These are phyloP conservation scores for Geotrichum reessii DNA, from an alignment of 1,139 yeast genomes.

Conservation along the genomic window DNA sequence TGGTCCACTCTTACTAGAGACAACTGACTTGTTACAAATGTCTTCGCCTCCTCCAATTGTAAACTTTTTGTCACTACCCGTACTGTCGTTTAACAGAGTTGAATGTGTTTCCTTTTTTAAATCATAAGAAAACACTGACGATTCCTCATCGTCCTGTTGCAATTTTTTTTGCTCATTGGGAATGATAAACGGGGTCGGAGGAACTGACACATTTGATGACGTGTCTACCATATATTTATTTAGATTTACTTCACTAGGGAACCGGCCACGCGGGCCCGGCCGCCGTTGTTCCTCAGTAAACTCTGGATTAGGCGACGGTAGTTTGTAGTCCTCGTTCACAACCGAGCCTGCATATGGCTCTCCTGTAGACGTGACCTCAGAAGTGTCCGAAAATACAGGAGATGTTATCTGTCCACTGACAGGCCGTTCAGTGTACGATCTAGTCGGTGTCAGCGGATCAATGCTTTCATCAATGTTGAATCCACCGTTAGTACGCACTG, in stretches of 20 bases:
- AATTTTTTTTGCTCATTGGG: not conserved
- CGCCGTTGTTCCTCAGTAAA: slow-evolving; percentile 17
- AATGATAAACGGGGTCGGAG: not conserved
- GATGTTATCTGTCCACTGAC: slow-evolving; percentile 20
- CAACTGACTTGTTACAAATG: slow-evolving; percentile 22
- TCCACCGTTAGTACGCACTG: not conserved
- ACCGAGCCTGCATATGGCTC: slow-evolving; percentile 26
- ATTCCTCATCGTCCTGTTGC: slow-evolving; percentile 22
- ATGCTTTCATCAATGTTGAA: slow-evolving; percentile 7
- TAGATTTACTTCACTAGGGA: slow-evolving; percentile 31
- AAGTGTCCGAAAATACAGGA: slow-evolving; percentile 30
- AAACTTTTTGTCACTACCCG: not conserved
- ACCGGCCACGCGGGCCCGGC: slow-evolving; percentile 26
- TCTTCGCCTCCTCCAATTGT: slow-evolving; percentile 18
- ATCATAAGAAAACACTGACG: slow-evolving; percentile 37
- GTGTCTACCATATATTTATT: slow-evolving; percentile 15
- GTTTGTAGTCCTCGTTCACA: slow-evolving; percentile 9
- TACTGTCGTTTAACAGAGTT: slow-evolving; percentile 31
- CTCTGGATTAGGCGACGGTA: slow-evolving; percentile 11
- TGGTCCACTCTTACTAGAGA: slow-evolving; percentile 23
- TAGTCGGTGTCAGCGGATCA: slow-evolving; percentile 12
- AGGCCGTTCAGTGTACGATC: slow-evolving; percentile 1
- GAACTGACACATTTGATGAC: not conserved
- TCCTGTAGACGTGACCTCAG: slow-evolving; percentile 31
- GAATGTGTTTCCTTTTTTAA: slow-evolving; percentile 31